Evolutionary conservation across 371 early-diverging fungal genomes (phyloP).

Genomic region (Dichotomocladium elegans): DNA sequence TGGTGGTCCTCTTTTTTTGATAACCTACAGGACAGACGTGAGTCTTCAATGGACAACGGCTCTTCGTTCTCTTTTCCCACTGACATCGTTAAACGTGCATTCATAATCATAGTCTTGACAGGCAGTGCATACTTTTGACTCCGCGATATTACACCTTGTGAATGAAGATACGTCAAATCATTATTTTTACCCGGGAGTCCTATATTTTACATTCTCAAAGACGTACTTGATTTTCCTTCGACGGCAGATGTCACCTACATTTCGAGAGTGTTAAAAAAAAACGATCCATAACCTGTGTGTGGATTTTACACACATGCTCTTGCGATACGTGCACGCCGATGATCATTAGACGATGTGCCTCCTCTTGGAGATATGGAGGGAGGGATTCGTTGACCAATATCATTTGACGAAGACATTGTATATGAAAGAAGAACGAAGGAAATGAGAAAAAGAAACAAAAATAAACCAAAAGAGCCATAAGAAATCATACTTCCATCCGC

Average conservation of each 20-base stretch:
- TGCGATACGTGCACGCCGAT: too few species aligned
- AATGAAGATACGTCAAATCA: not conserved
- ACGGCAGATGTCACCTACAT: constrained; percentile 21
- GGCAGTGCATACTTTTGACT: constrained; percentile 9
- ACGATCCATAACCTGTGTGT: too few species aligned
- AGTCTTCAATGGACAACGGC: not conserved
- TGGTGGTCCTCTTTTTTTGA: constrained; percentile 39
- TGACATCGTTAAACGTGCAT: constrained; percentile 20
- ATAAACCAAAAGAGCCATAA: constrained; percentile 1
- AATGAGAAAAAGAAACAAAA: not conserved
- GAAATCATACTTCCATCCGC: too few species aligned
- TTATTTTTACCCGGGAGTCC: not conserved
- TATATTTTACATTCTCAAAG: not conserved
- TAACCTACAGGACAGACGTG: constrained; percentile 9
- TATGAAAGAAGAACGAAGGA: not conserved
- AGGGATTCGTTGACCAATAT: too few species aligned
- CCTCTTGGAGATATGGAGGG: too few species aligned
- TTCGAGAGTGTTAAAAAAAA: too few species aligned
- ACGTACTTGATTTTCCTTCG: constrained; percentile 20
- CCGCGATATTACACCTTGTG: constrained; percentile 17
- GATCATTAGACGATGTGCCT: too few species aligned
- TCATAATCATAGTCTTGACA: constrained; percentile 14
- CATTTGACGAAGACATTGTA: not conserved
- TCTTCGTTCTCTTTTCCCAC: not conserved
- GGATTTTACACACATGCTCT: too few species aligned